Base-by-base conservation (phyloP, 768 basidiomycete species). In the Rhodotorula graminis region DNA sequence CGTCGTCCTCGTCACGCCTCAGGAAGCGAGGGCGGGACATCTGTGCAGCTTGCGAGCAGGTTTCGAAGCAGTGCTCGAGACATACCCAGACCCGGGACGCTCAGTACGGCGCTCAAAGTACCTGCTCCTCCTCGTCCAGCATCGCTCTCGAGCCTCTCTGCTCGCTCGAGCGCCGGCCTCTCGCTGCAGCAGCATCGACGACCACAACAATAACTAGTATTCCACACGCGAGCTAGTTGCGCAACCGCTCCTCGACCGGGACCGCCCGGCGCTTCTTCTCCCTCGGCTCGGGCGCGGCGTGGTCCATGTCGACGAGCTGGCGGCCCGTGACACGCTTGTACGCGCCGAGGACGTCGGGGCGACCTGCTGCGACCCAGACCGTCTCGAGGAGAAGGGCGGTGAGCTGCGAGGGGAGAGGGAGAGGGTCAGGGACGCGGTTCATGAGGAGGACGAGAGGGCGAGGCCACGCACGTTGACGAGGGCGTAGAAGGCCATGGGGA, bases 401-500 rank as follows among this genome's bases (percentile, higher is more conserved):
- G 23, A 58, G 31, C 71, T 72, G 65, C 3, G 15, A 6, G n/a
- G 7, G n/a, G 15, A 10, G 44, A 12, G 18, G 14, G 53, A 16
- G 61, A 12, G 31, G 27, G 15, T 7, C 29, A 11, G 27, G 19
- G 31, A 23, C 31, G 5, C 11, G 49, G 23, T 9, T 29, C 11
- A 12, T n/a, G 37, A n/a, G 53, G 25, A 40, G 46, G 44, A 33
- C 14, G 37, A 44, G 23, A 67, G 50, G 11, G 69, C 21, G 9
- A 64, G 40, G 4, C 37, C 5, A 6, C 72, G 50, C 8, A 62
- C 72, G 53, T 73, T 76, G 53, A 78, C 57, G n/a, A 62, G 18
- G 0, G 65, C 75, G 33, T 78, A 78, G 63, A 78, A 78, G 6
- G 60, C 23, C 77, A 78, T 78, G 10, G 77, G 77, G 31, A 76